phyloP scores from a whole-genome alignment of 2,329 filamentous ascomycete species.

The Microdochium trichocladiopsis region DNA sequence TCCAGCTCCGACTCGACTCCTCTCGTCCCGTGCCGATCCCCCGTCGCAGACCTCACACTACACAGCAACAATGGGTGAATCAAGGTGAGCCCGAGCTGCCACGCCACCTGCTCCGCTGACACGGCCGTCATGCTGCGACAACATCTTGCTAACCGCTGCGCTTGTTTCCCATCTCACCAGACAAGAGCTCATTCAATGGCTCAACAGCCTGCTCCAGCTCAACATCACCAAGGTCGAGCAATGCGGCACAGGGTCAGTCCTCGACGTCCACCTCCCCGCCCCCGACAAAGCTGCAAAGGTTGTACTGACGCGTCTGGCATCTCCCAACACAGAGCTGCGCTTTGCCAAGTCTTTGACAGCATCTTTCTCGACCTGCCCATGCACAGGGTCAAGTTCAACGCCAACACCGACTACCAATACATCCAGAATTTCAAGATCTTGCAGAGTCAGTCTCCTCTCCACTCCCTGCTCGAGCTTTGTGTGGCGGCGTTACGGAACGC shows the following conservation, averaged over 20 bases:
- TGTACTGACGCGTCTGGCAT: slow-evolving; percentile 3
- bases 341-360: slow-evolving; percentile 97
- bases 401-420: slow-evolving; percentile 94
- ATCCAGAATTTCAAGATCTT: slow-evolving; percentile 98
- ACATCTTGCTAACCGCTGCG: background rate
- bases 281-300: slow-evolving; percentile 3
- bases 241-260: slow-evolving; percentile 86
- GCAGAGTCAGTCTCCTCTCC: slow-evolving; percentile 61
- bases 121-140: background rate
- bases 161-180: slow-evolving; percentile 43
- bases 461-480: background rate
- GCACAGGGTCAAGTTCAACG: slow-evolving; percentile 96
- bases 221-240: slow-evolving; percentile 99
- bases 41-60: slow-evolving; percentile 5
- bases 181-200: slow-evolving; percentile 93
- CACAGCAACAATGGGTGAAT: slow-evolving; percentile 23
- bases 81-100: background rate
- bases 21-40: background rate
- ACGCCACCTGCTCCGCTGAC: background rate
- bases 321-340: slow-evolving; percentile 60
- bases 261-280: slow-evolving; percentile 12
- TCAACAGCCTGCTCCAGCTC: slow-evolving; percentile 95
- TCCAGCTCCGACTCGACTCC: background rate
- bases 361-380: slow-evolving; percentile 96
- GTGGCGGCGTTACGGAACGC: slow-evolving; percentile 2